These are phyloP conservation scores for Pleurostoma richardsiae DNA, from an alignment of 2,329 filamentous ascomycete genomes.

Conservation along the genomic window DNA sequence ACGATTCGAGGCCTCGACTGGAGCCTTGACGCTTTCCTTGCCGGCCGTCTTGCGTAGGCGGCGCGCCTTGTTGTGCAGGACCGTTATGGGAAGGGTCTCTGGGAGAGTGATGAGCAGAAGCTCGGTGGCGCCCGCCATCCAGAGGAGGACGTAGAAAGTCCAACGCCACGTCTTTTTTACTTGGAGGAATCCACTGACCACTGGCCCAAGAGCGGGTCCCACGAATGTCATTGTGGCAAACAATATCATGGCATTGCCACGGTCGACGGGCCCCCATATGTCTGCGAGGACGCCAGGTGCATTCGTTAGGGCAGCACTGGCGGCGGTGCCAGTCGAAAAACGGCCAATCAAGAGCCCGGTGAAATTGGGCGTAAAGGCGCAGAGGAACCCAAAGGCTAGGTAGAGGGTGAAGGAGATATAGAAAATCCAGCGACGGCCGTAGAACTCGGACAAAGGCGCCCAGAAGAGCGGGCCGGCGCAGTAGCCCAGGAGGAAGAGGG, in stretches of 20 bases:
- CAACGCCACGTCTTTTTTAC: slow-evolving; percentile 72
- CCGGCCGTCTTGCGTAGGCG: slow-evolving; percentile 67
- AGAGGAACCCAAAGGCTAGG: slow-evolving; percentile 23
- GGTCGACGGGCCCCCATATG: slow-evolving; percentile 78
- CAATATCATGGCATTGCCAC: slow-evolving; percentile 81
- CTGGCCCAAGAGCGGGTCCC: slow-evolving; percentile 71
- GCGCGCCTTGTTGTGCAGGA: slow-evolving; percentile 65
- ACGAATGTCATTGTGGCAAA: slow-evolving; percentile 81
- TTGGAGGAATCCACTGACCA: slow-evolving; percentile 71
- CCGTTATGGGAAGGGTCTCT: slow-evolving; percentile 79
- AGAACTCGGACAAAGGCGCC: slow-evolving; percentile 15
- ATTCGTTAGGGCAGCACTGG: slow-evolving; percentile 81
- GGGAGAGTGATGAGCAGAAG: slow-evolving; percentile 78
- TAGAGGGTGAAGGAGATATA: slow-evolving; percentile 11
- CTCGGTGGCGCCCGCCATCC: slow-evolving; percentile 66
- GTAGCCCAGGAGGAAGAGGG: slow-evolving; percentile 77
- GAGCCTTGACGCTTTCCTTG: slow-evolving; percentile 35
- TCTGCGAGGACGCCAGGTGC: slow-evolving; percentile 80
- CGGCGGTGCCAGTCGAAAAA: slow-evolving; percentile 75
- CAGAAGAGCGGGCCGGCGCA: slow-evolving; percentile 51
- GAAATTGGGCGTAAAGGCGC: slow-evolving; percentile 72
- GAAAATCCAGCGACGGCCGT: slow-evolving; percentile 12
- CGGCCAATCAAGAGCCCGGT: slow-evolving; percentile 71
- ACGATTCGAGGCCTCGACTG: too few relatives aligned
- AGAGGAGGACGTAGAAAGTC: slow-evolving; percentile 85